Conservation (phyloP, 768 basidiomycete genomes). For the Paxillus rubicundulus region DNA sequence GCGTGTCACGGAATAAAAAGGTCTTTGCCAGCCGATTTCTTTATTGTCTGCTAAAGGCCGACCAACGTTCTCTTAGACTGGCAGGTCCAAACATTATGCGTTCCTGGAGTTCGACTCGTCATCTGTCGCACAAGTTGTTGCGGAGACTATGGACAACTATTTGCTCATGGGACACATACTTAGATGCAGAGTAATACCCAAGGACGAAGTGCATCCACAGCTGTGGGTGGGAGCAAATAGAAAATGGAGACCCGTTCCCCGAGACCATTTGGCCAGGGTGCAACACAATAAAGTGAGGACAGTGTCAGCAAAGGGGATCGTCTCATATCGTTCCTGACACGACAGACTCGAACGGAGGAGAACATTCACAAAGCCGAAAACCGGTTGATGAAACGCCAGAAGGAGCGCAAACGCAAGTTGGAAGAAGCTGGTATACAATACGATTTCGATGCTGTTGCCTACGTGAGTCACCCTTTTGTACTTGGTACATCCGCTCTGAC, state of each 20-base stretch:
- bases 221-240: constrained; percentile 97
- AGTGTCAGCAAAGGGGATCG: not conserved
- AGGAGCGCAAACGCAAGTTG: constrained; percentile 74
- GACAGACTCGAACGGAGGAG: constrained; percentile 69
- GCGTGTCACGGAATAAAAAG: constrained; percentile 93
- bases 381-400: constrained; percentile 74
- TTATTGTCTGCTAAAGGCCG: not conserved
- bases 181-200: constrained; percentile 85
- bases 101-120: constrained; percentile 93
- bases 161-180: constrained; percentile 92
- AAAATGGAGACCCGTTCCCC: constrained; percentile 80
- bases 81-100: constrained; percentile 93
- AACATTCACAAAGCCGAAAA: constrained; percentile 63
- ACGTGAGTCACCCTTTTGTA: constrained; percentile 52
- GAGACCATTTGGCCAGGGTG: constrained; percentile 63
- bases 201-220: constrained; percentile 87
- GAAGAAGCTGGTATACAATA: constrained; percentile 83
- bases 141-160: constrained; percentile 99
- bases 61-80: constrained; percentile 57
- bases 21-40: constrained; percentile 34
- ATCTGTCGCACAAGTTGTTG: constrained; percentile 89
- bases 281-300: constrained; percentile 77
- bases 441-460: constrained; percentile 75
- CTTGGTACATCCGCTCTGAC: not conserved
- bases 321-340: constrained; percentile 7